A percentile compares a stretch with the other conserved stretches of the same genome.
phyloP scores from a whole-genome alignment of 805 yeast species.

The Saturnispora hagleri region DNA sequence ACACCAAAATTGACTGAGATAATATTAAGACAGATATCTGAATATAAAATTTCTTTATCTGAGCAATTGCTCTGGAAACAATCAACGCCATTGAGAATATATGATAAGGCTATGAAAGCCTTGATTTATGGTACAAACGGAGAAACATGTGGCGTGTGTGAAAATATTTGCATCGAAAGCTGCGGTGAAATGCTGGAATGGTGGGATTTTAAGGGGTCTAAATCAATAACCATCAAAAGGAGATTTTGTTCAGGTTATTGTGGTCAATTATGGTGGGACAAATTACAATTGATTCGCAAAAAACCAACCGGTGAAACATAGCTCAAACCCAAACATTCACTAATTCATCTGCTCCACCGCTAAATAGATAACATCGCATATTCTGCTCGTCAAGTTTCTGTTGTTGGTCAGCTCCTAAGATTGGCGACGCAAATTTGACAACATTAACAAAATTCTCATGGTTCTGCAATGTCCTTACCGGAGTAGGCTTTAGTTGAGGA shows the following conservation, averaged over 20 bases:
- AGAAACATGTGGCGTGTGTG: conserved; percentile 47
- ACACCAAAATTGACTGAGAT: conserved; percentile 41
- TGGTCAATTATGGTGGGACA: conserved; percentile 26
- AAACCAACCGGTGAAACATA: not conserved
- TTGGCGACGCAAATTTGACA: conserved; percentile 44
- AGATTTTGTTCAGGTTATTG: conserved; percentile 50
- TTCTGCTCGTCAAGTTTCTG: conserved; percentile 21
- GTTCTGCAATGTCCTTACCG: conserved; percentile 32
- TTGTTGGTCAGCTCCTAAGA: conserved; percentile 17
- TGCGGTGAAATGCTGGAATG: conserved; percentile 53
- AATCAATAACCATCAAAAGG: conserved; percentile 41
- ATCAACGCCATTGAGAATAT: conserved; percentile 36
- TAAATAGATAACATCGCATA: conserved; percentile 54
- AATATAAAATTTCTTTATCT: conserved; percentile 43
- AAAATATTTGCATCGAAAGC: conserved; percentile 40
- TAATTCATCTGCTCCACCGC: conserved; percentile 54
- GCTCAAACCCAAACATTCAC: conserved; percentile 42
- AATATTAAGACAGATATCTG: conserved; percentile 39
- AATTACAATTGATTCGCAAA: conserved; percentile 7
- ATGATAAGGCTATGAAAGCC: conserved; percentile 39
- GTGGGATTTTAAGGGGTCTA: conserved; percentile 54
- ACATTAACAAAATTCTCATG: conserved; percentile 75
- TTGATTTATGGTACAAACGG: conserved; percentile 42
- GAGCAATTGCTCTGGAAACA: conserved; percentile 48
- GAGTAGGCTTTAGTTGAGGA: conserved; percentile 14